Evolutionary conservation across 164 flowering plant genomes (phyloP), one percentile per base, ranked within the genome.

Genomic region (grape (Vitis vinifera)): DNA sequence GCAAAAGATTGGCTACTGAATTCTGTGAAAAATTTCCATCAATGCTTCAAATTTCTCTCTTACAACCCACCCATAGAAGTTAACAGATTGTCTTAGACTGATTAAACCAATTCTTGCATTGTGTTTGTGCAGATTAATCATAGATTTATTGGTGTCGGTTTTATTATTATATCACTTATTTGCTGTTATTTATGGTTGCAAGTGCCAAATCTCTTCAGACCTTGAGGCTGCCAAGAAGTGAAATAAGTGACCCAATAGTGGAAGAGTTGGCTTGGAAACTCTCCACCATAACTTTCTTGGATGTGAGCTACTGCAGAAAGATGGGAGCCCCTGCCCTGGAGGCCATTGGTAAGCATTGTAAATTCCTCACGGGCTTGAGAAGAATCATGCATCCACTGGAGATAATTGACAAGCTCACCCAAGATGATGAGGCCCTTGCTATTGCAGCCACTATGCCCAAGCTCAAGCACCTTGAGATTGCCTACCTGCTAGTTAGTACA

Each of bases 371-470:
- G 0, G 68, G 67, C 7, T 71, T 88, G 70, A 70, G 74, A 29
- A 68, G 92, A 59, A 64, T 56, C 17, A 84, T 86, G 87, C 87
- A 83, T 66, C 89, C 88, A 2, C 59, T 82, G 59, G 81, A 76
- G 61, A 69, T 80, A 9, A 67, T 51, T 7, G 81, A 74, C 67
- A 78, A 64, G 68, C 68, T 64, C n/a, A 73, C 77, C 56, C 84
- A 86, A 48, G 88, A 84, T 15, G 88, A 84, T 9, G 92, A 88
- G 73, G 92, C 92, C 57, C 70, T 72, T 23, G 88, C 89, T 13
- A 86, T 86, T 53, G 89, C 92, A 8, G 51, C 79, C 62, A 88
- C 89, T 55, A 88, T 88, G 92, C 87, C 85, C 12, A 82, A 76
- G 60, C 86, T 88, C 65, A 83, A 81, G 80, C 84, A 83, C 68